Base-by-base conservation (phyloP, 2,329 filamentous ascomycete genomes). In the Calycina herbarum region DNA sequence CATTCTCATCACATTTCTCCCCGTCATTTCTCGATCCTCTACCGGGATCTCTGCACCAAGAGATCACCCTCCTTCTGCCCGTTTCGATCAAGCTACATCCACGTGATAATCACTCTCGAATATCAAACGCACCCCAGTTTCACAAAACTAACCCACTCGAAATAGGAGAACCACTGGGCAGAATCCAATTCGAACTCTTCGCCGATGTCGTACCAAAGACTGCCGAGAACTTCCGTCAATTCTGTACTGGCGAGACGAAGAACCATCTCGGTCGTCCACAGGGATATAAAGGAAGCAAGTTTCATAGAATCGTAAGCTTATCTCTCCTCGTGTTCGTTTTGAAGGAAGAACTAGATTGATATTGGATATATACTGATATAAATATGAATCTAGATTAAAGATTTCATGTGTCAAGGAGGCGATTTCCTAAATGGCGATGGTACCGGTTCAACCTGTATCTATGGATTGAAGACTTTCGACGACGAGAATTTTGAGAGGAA, bases 401-500 rank as follows among this genome's bases (percentile, higher is more conserved):
- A 92, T 74, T 97, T 98, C 81, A 98, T 98, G 94, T 91, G 95
- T 74, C 95, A 99, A 78, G 94, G 94, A 57, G 95, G 95, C 63
- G 95, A 99, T 78, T 98, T 98, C 78, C 82, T 97, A 68, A 93
- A 97, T 74, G 92, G 93, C 62, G 92, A 98, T 78, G 95, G 95
- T 61, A 96, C 92, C 0, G 95, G 95, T 8, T 93, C 89, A 58
- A 90, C 89, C 11, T 91, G 86, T 72, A 97, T 98, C 77, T 98
- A 96, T 81, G 93, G 93, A 65, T 89, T 87, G 61, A 89, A 90
- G 72, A 85, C 87, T 57, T 98, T 98, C 75, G 86, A 89, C 4
- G 95, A 99, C 76, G 95, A 99, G 81, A 96, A 95, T 77, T 97
- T 97, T 76, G 82, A 77, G 15, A 76, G 93, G 58, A 91, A 89